Conservation (phyloP, 2,329 filamentous ascomycete genomes). For the Colletotrichum sidae region DNA sequence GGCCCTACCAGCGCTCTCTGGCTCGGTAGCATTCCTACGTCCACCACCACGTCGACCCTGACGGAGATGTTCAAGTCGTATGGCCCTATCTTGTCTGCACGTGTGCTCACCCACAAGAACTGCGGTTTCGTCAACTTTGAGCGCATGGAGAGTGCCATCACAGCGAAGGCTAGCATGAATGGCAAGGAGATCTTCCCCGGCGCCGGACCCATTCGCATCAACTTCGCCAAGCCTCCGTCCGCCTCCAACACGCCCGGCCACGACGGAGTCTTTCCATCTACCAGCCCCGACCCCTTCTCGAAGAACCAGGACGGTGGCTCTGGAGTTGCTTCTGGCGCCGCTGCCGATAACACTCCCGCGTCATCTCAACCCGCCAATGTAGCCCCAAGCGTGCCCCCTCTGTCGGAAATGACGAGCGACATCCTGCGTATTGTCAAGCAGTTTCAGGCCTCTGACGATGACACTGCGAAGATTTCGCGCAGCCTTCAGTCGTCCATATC, state of each 20-base stretch:
- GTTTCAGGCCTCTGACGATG: conserved; percentile 86
- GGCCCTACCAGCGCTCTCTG: conserved; percentile 93
- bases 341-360: conserved; percentile 48
- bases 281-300: conserved; percentile 86
- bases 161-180: conserved; percentile 88
- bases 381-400: conserved; percentile 75
- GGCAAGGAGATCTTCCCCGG: conserved; percentile 99
- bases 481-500: conserved; percentile 83
- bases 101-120: conserved; percentile 97
- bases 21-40: conserved; percentile 97
- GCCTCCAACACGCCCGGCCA: conserved; percentile 89
- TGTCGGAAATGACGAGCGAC: conserved; percentile 83
- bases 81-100: conserved; percentile 88
- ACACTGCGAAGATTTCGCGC: conserved; percentile 76
- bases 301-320: conserved; percentile 63
- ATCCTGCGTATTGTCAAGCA: conserved; percentile 88
- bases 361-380: conserved; percentile 51
- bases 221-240: conserved; percentile 96
- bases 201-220: conserved; percentile 92
- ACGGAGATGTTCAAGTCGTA: conserved; percentile 96
- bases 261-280: conserved; percentile 88
- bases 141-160: conserved; percentile 87
- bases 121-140: conserved; percentile 99
- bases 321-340: conserved; percentile 50
- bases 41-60: conserved; percentile 93